phyloP scores from a whole-genome alignment of 352 stramenopile genomes.

The Globisporangium nagaii region DNA sequence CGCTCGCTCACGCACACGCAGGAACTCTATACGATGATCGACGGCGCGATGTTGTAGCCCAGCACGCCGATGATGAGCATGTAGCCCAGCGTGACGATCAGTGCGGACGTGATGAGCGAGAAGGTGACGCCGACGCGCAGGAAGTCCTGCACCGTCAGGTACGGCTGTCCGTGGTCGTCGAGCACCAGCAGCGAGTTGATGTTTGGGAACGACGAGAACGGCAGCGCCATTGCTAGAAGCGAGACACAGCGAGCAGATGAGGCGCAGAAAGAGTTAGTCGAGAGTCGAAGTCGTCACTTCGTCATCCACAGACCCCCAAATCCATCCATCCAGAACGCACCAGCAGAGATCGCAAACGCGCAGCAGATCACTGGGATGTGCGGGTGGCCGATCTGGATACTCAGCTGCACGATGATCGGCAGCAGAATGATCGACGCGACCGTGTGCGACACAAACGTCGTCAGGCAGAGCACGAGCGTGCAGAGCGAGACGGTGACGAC shows the following conservation, averaged over 20 bases:
- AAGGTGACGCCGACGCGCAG: constrained; percentile 81
- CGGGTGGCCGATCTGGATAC: constrained; percentile 78
- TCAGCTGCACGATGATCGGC: constrained; percentile 90
- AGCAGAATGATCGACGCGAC: constrained; percentile 90
- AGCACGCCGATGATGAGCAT: constrained; percentile 78
- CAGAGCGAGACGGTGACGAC: constrained; percentile 86
- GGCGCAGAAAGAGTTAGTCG: too few species aligned
- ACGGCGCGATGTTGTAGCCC: constrained; percentile 64
- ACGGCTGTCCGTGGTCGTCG: constrained; percentile 85
- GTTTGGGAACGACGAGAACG: constrained; percentile 92
- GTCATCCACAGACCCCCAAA: background rate
- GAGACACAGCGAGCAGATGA: too few species aligned
- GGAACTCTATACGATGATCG: constrained; percentile 14
- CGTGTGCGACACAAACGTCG: constrained; percentile 92
- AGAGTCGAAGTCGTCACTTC: too few species aligned
- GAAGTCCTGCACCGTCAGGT: constrained; percentile 86
- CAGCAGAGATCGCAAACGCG: constrained; percentile 82
- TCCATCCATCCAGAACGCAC: constrained; percentile 22
- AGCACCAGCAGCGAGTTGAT: constrained; percentile 90
- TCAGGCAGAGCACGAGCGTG: constrained; percentile 79
- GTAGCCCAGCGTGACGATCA: constrained; percentile 86
- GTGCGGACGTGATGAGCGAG: constrained; percentile 73
- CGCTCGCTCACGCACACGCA: too few species aligned
- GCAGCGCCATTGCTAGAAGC: constrained; percentile 77
- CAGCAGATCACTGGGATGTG: constrained; percentile 85